A percentile compares a stretch with the other conserved stretches of the same genome.
phyloP scores from a whole-genome alignment of 129 eudicot species.

The Helichrysum umbraculigerum region DNA sequence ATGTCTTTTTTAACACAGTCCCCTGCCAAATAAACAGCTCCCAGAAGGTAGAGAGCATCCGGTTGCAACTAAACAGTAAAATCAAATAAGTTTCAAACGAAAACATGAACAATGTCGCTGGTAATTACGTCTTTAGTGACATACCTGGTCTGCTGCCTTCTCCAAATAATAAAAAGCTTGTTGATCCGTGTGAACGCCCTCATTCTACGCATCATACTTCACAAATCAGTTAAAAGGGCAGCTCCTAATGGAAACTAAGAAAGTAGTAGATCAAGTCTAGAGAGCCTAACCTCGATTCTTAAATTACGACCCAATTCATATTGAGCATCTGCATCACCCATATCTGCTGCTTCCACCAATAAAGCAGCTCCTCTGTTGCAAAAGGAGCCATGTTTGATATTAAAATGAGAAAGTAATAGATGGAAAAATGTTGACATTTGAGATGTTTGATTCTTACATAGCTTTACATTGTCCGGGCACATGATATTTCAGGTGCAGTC shows the following conservation, averaged over 20 bases:
- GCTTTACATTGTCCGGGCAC: slow-evolving; percentile 89
- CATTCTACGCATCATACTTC: slow-evolving; percentile 45
- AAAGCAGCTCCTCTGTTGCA: slow-evolving; percentile 77
- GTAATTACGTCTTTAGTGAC: background rate
- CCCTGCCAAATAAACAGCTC: slow-evolving; percentile 71
- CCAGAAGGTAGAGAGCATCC: slow-evolving; percentile 83
- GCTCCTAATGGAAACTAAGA: background rate
- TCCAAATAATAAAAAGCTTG: slow-evolving; percentile 77
- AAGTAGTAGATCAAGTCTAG: background rate
- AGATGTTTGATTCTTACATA: slow-evolving; percentile 46
- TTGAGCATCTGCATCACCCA: slow-evolving; percentile 91
- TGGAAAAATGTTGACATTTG: slow-evolving; percentile 10
- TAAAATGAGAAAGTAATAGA: background rate
- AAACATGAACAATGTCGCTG: background rate
- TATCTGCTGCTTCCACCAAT: slow-evolving; percentile 87
- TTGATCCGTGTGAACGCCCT: slow-evolving; percentile 70
- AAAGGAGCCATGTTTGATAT: background rate
- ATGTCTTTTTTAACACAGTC: slow-evolving; percentile 78
- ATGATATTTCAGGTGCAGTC: slow-evolving; percentile 80
- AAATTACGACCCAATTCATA: slow-evolving; percentile 75
- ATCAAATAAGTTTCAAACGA: slow-evolving; percentile 6
- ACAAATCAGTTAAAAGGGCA: slow-evolving; percentile 1
- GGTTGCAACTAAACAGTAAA: slow-evolving; percentile 66
- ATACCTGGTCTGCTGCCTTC: slow-evolving; percentile 79
- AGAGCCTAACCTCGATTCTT: slow-evolving; percentile 63